Evolutionary conservation across 2,329 filamentous ascomycete genomes (phyloP).

Genomic region (Hortaea werneckii): DNA sequence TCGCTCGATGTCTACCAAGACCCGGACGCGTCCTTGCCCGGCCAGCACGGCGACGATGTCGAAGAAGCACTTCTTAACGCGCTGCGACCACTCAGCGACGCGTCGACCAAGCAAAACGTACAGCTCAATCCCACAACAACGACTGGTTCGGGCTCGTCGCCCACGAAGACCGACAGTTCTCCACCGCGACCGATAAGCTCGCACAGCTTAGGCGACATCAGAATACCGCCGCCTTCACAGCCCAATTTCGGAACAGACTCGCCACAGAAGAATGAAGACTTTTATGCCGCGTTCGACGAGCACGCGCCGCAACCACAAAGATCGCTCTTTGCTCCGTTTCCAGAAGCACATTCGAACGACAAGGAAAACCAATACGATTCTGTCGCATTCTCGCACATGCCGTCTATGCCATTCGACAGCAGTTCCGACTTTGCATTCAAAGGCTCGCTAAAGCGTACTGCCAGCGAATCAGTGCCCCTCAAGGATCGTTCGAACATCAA

Average conservation of each 20-base stretch:
- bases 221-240: constrained; percentile 54
- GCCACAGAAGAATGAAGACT: constrained; percentile 50
- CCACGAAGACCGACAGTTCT: constrained; percentile 55
- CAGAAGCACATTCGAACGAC: background rate
- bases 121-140: constrained; percentile 52
- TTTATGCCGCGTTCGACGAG: constrained; percentile 25
- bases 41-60: constrained; percentile 34
- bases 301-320: constrained; percentile 13
- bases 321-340: constrained; percentile 6
- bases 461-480: constrained; percentile 60
- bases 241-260: constrained; percentile 53
- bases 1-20: constrained; percentile 52
- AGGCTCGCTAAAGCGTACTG: constrained; percentile 44
- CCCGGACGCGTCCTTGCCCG: constrained; percentile 28
- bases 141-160: constrained; percentile 53
- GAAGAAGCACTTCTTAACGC: constrained; percentile 44
- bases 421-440: constrained; percentile 37
- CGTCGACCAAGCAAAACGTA: constrained; percentile 49
- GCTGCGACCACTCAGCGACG: constrained; percentile 33
- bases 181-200: constrained; percentile 50
- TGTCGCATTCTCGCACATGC: constrained; percentile 29
- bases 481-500: constrained; percentile 55
- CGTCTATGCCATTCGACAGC: constrained; percentile 27
- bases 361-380: constrained; percentile 10
- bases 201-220: constrained; percentile 56